These are phyloP conservation scores for Coniferiporia weirii DNA, from an alignment of 1,284 basidiomycete genomes.

Conservation along the genomic window DNA sequence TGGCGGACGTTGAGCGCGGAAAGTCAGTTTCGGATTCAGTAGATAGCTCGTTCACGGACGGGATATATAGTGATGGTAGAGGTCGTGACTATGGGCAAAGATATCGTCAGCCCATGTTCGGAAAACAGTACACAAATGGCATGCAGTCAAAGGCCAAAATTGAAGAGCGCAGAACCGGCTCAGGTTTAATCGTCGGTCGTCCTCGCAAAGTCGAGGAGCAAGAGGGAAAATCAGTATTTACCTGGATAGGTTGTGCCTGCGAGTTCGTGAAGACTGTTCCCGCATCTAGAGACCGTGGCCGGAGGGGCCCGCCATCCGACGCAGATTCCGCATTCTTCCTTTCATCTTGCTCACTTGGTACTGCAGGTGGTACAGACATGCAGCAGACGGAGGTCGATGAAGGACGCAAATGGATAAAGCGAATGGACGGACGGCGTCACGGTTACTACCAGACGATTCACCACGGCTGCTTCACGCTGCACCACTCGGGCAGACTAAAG, in stretches of 20 bases:
- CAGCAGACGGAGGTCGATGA: slow-evolving; percentile 1
- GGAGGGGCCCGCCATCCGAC: background rate
- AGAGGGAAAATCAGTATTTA: background rate
- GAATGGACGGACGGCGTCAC: slow-evolving; percentile 6
- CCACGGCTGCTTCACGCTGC: background rate
- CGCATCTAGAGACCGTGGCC: background rate
- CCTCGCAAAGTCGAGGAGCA: background rate
- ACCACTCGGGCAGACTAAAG: background rate
- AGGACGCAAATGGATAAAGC: background rate
- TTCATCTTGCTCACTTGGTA: slow-evolving; percentile 3
- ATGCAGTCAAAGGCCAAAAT: background rate
- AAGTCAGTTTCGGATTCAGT: slow-evolving; percentile 14
- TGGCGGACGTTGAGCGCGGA: slow-evolving; percentile 56
- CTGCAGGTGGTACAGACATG: slow-evolving; percentile 7
- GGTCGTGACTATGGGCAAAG: background rate
- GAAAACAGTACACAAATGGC: background rate
- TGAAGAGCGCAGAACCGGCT: background rate
- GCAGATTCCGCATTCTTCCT: background rate
- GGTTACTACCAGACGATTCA: background rate
- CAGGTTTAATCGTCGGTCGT: background rate
- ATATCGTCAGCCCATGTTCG: background rate
- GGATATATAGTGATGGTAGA: slow-evolving; percentile 9
- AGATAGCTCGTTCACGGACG: background rate
- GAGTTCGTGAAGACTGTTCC: background rate
- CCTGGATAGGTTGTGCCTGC: background rate